Percentiles rank a stretch among this genome's conserved stretches.
Evolutionary conservation across 2,329 filamentous ascomycete species (phyloP).

Genomic region (Claviceps sp.): DNA sequence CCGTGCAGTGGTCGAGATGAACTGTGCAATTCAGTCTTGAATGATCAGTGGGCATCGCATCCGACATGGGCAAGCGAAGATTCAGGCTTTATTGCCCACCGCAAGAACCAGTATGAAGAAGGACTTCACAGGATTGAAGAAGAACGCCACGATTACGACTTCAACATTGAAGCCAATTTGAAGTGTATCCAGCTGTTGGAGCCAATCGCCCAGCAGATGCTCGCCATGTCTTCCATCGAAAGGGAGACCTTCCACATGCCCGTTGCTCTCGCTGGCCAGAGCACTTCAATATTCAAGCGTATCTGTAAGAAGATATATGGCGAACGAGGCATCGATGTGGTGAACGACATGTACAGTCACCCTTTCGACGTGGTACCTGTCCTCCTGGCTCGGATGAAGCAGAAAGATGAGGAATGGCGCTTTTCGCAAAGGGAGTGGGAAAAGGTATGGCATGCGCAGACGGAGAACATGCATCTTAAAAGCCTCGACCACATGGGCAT

Average conservation of each 20-base stretch:
- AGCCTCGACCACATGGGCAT: conserved; percentile 95
- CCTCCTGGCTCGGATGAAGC: conserved; percentile 77
- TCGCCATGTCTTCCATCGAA: conserved; percentile 63
- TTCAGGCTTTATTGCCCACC: conserved; percentile 91
- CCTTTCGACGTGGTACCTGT: conserved; percentile 83
- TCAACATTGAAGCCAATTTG: conserved; percentile 89
- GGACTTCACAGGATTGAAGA: conserved; percentile 92
- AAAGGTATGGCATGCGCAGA: conserved; percentile 96
- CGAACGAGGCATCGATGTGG: conserved; percentile 72
- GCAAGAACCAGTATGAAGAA: conserved; percentile 93
- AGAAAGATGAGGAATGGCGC: conserved; percentile 96
- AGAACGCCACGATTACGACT: conserved; percentile 96
- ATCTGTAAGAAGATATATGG: conserved; percentile 98
- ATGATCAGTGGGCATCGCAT: conserved; percentile 97
- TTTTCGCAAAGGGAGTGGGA: conserved; percentile 96
- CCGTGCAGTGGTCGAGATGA: conserved; percentile 89
- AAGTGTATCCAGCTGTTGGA: conserved; percentile 94
- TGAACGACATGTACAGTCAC: conserved; percentile 71
- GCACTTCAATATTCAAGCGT: conserved; percentile 91
- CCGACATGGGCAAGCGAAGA: conserved; percentile 98
- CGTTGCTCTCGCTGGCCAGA: conserved; percentile 75
- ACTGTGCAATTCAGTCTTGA: conserved; percentile 83
- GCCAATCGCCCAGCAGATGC: conserved; percentile 81
- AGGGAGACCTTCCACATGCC: conserved; percentile 66
- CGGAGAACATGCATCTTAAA: conserved; percentile 86